These are phyloP conservation scores for Malus sieversii DNA, from an alignment of 306 rosid genomes.

Conservation along the genomic window DNA sequence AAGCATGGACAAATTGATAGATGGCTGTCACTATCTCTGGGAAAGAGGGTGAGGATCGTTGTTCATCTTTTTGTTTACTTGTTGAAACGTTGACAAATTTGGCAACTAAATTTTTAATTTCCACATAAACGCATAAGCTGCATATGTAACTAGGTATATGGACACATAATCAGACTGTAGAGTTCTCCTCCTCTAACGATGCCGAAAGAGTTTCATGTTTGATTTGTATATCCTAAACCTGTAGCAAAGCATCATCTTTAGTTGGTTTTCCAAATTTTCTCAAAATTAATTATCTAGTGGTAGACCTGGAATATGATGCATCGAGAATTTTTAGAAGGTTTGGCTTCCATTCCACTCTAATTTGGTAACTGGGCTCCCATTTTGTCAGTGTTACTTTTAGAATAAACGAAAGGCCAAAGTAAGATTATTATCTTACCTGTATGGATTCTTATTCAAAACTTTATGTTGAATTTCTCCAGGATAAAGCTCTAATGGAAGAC, in stretches of 20 bases:
- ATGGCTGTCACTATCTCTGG: conserved; percentile 87
- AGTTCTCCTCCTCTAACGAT: not conserved
- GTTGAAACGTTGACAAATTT: not conserved
- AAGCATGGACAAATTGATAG: conserved; percentile 78
- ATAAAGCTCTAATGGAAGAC: conserved; percentile 83
- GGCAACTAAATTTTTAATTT: not conserved
- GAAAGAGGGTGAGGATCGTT: conserved; percentile 58
- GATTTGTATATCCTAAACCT: not conserved
- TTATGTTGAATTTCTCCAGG: conserved; percentile 38
- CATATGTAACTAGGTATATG: not conserved
- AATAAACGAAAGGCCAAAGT: no score
- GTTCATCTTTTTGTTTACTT: not conserved
- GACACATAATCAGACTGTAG: no score
- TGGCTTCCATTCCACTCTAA: not conserved
- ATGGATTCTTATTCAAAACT: not conserved
- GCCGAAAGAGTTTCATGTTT: not conserved
- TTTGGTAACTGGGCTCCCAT: not conserved
- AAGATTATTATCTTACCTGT: not conserved
- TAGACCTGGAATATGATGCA: not conserved
- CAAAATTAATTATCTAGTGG: not conserved
- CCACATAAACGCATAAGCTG: not conserved
- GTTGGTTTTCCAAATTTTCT: not conserved
- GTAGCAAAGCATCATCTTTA: not conserved
- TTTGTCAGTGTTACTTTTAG: not conserved
- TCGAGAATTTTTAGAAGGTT: not conserved